Base-by-base conservation (phyloP, 2,329 filamentous ascomycete species). In the Stemphylium vesicarium region DNA sequence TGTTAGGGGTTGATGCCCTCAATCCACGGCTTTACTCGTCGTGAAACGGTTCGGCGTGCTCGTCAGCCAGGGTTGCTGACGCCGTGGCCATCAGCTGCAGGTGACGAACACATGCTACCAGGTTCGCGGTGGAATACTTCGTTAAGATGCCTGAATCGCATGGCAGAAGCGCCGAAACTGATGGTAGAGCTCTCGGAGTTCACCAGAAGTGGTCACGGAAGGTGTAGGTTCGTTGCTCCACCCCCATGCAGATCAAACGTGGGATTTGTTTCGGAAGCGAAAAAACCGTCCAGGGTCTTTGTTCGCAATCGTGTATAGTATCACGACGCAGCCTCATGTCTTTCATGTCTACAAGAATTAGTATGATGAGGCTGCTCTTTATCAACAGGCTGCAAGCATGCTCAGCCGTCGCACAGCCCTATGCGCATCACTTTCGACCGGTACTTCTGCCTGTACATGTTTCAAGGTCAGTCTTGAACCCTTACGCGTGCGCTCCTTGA, bases 41-140 rank as follows among this genome's bases (percentile, higher is more conserved):
- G 43, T 66, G 64, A 66, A 64, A 66, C 64, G 20, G 49, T 38
- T 35, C 53, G 13, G 43, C 44, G 38, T 37, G 40, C 39, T 36
- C 49, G 36, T 18, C 32, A 24, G 32, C 12, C 43, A 16, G 43
- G 49, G 62, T 65, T 58, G 57, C 63, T 64, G 62, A 65, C 63
- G 35, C 42, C 22, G 32, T 47, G 16, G 45, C 55, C 59, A 62
- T 60, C 63, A 64, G 55, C 46, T 62, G 60, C 59, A 56, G 32
- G 55, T 59, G 43, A 45, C 52, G 45, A 50, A 59, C 39, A 26
- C 48, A 20, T 32, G 20, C 35, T 13, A 42, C 35, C 43, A 24
- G 43, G 36, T 32, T 35, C 32, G 32, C 20, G 11, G 16, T 36
- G 42, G 12, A 45, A 49, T 50, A 39, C 38, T 29, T 33, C n/a